Conservation (phyloP, 192 early-diverging fungal genomes). For the Piromyces finnis region DNA sequence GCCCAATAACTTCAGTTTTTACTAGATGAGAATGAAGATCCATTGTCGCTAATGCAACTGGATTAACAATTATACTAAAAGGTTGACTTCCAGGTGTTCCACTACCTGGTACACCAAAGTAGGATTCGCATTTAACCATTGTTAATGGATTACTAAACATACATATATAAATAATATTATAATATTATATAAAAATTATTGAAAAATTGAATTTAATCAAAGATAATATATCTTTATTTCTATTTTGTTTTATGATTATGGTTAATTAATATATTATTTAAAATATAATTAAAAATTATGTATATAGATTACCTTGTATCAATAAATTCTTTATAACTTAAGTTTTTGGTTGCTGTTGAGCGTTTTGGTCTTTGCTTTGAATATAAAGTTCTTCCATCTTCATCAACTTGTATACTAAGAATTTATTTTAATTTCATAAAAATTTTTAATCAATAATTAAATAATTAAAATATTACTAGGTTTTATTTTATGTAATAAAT, state of each 20-base stretch:
- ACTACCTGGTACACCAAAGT: slow-evolving; percentile 46
- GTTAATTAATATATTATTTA: no score
- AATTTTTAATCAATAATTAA: no score
- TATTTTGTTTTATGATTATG: no score
- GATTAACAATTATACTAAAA: slow-evolving; percentile 51
- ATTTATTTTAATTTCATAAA: no score
- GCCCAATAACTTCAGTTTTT: slow-evolving; percentile 74
- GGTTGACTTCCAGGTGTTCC: slow-evolving; percentile 54
- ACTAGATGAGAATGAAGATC: slow-evolving; percentile 87
- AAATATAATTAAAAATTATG: no score
- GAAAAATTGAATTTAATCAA: no score
- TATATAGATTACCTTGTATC: not conserved
- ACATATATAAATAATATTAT: no score
- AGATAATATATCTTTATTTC: no score
- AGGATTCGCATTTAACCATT: slow-evolving; percentile 70
- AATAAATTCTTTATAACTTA: not conserved
- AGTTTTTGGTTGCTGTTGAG: not conserved
- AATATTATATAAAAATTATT: no score
- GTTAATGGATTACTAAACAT: slow-evolving; percentile 42
- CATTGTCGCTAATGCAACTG: slow-evolving; percentile 64
- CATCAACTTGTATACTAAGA: not conserved
- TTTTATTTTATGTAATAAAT: no score
- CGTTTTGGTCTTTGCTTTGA: not conserved
- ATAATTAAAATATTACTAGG: no score
- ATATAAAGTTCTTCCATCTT: not conserved